phyloP scores from a whole-genome alignment of 805 yeast species.

The Lachancea sp. region DNA sequence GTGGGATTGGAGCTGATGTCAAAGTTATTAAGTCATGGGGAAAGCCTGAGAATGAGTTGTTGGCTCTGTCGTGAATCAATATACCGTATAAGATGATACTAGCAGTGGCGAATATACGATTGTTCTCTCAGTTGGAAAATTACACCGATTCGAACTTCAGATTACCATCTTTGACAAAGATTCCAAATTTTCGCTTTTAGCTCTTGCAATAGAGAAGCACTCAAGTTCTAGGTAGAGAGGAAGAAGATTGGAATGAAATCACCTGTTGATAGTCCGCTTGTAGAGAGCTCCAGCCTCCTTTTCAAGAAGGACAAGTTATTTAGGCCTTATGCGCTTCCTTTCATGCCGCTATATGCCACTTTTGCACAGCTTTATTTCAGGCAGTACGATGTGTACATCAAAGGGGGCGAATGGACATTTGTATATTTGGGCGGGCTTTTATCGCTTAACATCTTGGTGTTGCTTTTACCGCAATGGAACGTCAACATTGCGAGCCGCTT shows the following conservation, averaged over 20 bases:
- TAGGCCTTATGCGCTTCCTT: conserved; percentile 81
- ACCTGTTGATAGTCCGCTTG: conserved; percentile 65
- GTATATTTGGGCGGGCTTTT: conserved; percentile 71
- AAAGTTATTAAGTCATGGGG: too few species aligned
- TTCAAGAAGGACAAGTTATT: conserved; percentile 52
- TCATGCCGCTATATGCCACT: conserved; percentile 67
- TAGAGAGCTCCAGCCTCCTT: conserved; percentile 66
- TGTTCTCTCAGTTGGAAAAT: neutral
- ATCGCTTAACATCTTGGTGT: conserved; percentile 65
- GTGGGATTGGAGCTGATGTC: too few species aligned
- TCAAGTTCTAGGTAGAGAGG: neutral
- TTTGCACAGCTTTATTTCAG: conserved; percentile 57
- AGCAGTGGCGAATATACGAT: conserved; percentile 1
- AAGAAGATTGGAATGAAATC: conserved; percentile 11
- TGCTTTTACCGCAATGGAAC: conserved; percentile 95
- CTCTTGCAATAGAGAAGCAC: neutral
- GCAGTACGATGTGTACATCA: conserved; percentile 75
- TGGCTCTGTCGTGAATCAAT: too few species aligned
- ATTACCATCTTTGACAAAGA: too few species aligned
- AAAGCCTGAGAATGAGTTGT: too few species aligned
- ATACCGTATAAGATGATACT: neutral
- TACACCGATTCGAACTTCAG: neutral
- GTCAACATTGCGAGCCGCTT: conserved; percentile 61
- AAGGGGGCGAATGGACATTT: conserved; percentile 93
- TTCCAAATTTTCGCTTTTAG: too few species aligned